Conservation (phyloP, 495 filamentous ascomycete genomes). For the Penicillium fimorum region DNA sequence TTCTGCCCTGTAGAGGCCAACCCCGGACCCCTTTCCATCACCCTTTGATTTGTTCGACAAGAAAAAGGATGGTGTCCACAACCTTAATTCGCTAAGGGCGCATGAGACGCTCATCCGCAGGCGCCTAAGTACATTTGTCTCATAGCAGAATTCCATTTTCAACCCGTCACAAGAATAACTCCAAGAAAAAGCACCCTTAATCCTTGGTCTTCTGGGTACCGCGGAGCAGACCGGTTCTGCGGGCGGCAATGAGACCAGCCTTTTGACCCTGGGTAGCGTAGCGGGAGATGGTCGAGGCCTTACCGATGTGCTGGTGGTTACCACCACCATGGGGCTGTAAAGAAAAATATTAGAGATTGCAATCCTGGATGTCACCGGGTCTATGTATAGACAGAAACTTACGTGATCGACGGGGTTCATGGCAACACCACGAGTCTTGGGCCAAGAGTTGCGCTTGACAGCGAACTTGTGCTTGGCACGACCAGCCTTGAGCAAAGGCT, state of each 20-base stretch:
- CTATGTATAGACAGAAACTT: constrained; percentile 33
- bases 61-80: constrained; percentile 44
- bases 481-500: constrained; percentile 97
- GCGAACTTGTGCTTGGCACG: constrained; percentile 99
- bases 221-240: constrained; percentile 97
- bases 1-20: constrained; percentile 32
- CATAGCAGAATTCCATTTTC: constrained; percentile 52
- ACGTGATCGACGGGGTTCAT: constrained; percentile 99
- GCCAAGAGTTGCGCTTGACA: constrained; percentile 99
- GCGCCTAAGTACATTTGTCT: constrained; percentile 54
- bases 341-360: constrained; percentile 31
- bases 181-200: constrained; percentile 43
- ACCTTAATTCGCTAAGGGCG: constrained; percentile 49
- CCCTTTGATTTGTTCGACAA: constrained; percentile 37
- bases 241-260: constrained; percentile 99
- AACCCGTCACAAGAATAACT: constrained; percentile 51
- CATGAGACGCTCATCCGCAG: constrained; percentile 45
- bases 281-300: constrained; percentile 98
- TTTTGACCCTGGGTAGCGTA: constrained; percentile 98
- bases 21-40: constrained; percentile 30
- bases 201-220: constrained; percentile 99
- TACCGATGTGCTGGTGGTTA: constrained; percentile 99
- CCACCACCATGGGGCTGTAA: constrained; percentile 95
- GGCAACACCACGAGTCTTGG: constrained; percentile 99
- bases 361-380: not conserved